Evolutionary conservation across 306 rosid species (phyloP), one percentile per base, ranked within the genome.

Genomic region (Abrus pulchellus): DNA sequence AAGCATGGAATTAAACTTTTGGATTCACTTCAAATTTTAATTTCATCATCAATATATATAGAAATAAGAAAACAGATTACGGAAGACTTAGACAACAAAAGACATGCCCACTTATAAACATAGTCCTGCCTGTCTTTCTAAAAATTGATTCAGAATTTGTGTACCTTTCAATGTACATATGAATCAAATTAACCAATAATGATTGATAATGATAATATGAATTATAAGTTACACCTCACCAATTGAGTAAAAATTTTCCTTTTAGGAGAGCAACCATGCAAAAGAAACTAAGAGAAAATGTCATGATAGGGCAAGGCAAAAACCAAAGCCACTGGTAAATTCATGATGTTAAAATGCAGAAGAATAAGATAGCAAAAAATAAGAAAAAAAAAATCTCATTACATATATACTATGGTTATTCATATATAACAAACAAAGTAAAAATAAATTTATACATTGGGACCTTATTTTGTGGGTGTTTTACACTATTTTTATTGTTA

Each of bases 1-100:
- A 59, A 45, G 48, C 36, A 72, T 72, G 28, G 10, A 86, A 41
- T 40, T 48, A 52, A 55, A 34, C 47, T 43, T 72, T 7, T 8
- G 50, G 66, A 80, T 7, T 7, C 69, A 43, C 41, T 48, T 75
- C 45, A 70, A 20, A 45, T 60, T 52, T 41, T 28, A 38, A 11
- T 52, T 49, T 56, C 40, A 45, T 54, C 30, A 14, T n/a, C 76
- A 56, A 36, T 65, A 33, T 50, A 44, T 30, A 57, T 28, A 11
- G 8, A 53, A 45, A 50, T 10, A 36, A 55, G 33, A 45, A 13
- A 69, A 75, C 33, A 11, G n/a, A 55, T 34, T 34, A 28, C 36
- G 55, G 45, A 55, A 44, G 66, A 47, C 55, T 78, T 36, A 55
- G 36, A 66, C 56, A 45, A 56, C 40, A 43, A 28, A 12, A 54